Evolutionary conservation across 1,284 basidiomycete species (phyloP).

Genomic region (Trametes polyzona): DNA sequence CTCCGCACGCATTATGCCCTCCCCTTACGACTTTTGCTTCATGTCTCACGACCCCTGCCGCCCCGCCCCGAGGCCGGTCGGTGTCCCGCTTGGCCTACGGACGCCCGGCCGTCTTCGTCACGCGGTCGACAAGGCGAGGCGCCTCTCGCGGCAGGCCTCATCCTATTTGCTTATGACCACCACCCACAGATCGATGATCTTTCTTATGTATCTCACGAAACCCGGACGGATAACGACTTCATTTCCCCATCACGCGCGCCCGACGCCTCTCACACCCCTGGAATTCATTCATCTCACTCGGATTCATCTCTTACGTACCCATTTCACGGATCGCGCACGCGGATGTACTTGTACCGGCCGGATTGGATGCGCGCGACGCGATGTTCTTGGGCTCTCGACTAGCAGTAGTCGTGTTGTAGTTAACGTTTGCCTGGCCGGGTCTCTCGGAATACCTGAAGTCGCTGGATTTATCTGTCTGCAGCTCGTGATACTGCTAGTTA

Average conservation of each 20-base stretch:
- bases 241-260: constrained; percentile 1
- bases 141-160: constrained; percentile 8
- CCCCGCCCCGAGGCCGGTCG: neutral
- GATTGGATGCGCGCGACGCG: constrained; percentile 3
- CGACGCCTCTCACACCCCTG: constrained; percentile 1
- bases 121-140: constrained; percentile 21
- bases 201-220: constrained; percentile 15
- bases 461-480: constrained; percentile 17
- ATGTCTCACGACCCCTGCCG: constrained; percentile 11
- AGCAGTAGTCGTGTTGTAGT: constrained; percentile 18
- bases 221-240: constrained; percentile 13
- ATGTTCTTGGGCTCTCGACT: constrained; percentile 13
- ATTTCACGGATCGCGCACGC: constrained; percentile 11
- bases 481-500: constrained; percentile 14
- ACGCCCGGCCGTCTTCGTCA: neutral
- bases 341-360: constrained; percentile 18
- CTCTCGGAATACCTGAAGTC: too few species aligned
- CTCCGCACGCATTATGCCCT: constrained; percentile 8
- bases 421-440: too few species aligned
- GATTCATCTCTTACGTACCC: neutral
- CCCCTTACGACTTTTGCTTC: constrained; percentile 11
- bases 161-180: constrained; percentile 22
- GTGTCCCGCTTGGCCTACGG: neutral
- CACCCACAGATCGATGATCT: constrained; percentile 18
- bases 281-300: neutral